These are phyloP conservation scores for Globisporangium abappressorium DNA, from an alignment of 352 stramenopile genomes.

Conservation along the genomic window DNA sequence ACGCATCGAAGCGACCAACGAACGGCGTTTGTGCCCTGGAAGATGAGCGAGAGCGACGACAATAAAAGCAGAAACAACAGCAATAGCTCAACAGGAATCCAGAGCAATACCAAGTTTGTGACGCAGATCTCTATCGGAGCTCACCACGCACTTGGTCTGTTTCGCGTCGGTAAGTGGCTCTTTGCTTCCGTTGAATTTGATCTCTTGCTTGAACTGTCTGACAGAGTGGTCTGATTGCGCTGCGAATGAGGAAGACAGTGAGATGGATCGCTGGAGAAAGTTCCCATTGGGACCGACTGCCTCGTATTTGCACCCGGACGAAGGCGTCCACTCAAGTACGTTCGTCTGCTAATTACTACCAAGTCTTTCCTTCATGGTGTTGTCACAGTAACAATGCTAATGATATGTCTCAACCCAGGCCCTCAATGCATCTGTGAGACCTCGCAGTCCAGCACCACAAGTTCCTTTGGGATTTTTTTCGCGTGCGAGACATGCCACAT, in stretches of 20 bases:
- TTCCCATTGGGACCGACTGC: conserved; percentile 33
- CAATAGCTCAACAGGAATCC: conserved; percentile 1
- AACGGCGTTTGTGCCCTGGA: conserved; percentile 67
- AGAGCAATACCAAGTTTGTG: conserved; percentile 32
- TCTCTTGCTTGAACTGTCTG: background rate
- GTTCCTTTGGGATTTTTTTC: conserved; percentile 42
- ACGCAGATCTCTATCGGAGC: conserved; percentile 58
- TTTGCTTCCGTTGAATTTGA: background rate
- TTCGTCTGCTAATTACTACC: background rate
- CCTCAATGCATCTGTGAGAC: conserved; percentile 23
- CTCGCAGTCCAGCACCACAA: conserved; percentile 25
- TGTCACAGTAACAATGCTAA: too few species aligned
- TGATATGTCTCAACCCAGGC: conserved; percentile 13
- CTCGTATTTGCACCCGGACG: conserved; percentile 12
- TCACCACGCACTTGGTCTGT: conserved; percentile 55
- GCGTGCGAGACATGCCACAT: conserved; percentile 42
- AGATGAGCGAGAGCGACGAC: conserved; percentile 21
- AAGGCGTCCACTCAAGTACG: conserved; percentile 6
- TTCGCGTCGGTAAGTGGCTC: conserved; percentile 33
- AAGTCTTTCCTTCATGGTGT: too few species aligned
- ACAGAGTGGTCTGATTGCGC: background rate
- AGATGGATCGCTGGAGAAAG: conserved; percentile 65
- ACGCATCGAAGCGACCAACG: conserved; percentile 35
- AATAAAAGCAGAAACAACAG: conserved; percentile 2
- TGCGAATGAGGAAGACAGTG: conserved; percentile 17